phyloP scores from a whole-genome alignment of 148 eudicot species.

The Rheum nobile region DNA sequence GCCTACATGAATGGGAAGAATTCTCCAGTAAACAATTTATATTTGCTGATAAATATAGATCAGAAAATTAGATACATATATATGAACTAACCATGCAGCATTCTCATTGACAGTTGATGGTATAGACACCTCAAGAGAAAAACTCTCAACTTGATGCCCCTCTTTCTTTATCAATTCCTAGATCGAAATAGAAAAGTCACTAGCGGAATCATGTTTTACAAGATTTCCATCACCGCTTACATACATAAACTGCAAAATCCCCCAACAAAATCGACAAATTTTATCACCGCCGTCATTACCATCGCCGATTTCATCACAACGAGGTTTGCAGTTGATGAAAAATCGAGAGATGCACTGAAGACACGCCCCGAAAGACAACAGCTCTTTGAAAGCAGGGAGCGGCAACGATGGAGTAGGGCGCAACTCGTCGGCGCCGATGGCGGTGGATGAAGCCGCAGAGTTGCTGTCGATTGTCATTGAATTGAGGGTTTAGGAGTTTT shows the following conservation, averaged over 20 bases:
- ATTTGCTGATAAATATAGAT: neutral
- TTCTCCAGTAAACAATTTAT: neutral
- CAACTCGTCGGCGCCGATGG: constrained; percentile 18
- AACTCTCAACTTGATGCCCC: constrained; percentile 39
- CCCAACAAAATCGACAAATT: constrained; percentile 58
- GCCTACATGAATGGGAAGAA: constrained; percentile 23
- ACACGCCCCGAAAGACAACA: constrained; percentile 49
- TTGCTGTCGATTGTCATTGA: neutral
- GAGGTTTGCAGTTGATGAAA: constrained; percentile 40
- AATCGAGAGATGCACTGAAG: constrained; percentile 56
- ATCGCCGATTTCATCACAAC: constrained; percentile 9
- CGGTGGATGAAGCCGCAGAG: neutral
- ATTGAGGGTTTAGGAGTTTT: neutral
- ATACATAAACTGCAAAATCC: constrained; percentile 66
- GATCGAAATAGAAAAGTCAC: constrained; percentile 47
- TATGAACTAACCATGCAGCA: constrained; percentile 42
- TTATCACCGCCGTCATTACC: constrained; percentile 14
- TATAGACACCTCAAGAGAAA: constrained; percentile 70
- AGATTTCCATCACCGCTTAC: constrained; percentile 28
- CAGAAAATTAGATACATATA: neutral
- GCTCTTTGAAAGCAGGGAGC: constrained; percentile 34
- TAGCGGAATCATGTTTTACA: constrained; percentile 32
- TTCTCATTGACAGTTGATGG: constrained; percentile 57
- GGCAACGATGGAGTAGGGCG: constrained; percentile 36
- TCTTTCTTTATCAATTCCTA: constrained; percentile 40